Percentiles rank a stretch among this genome's conserved stretches.
Conservation (phyloP, 441 rosid species). For the Arabidopsis hybrid region DNA sequence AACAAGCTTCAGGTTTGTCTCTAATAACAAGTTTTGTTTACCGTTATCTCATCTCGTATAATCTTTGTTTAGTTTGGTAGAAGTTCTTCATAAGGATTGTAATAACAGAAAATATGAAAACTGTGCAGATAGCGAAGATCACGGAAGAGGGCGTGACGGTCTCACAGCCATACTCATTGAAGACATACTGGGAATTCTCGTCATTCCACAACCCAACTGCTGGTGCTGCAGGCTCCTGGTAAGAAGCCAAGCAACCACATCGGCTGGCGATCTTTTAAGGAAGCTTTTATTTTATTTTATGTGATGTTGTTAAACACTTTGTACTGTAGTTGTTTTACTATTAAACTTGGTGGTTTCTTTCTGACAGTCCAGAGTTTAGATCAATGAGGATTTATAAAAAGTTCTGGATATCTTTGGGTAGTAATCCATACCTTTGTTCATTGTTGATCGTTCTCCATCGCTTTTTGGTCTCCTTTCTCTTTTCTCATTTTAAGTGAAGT, state of each 20-base stretch:
- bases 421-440: background rate
- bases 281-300: background rate
- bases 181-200: conserved; percentile 84
- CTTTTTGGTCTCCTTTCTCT: too few species aligned
- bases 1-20: conserved; percentile 92
- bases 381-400: conserved; percentile 9
- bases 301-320: conserved; percentile 15
- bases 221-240: conserved; percentile 97
- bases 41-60: background rate
- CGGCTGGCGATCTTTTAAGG: conserved; percentile 1
- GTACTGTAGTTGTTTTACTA: conserved; percentile 23
- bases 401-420: conserved; percentile 5
- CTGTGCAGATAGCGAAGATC: conserved; percentile 86
- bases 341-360: conserved; percentile 15
- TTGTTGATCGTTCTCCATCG: too few species aligned
- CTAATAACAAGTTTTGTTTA: background rate
- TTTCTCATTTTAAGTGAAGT: too few species aligned
- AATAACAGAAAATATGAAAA: background rate
- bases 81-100: conserved; percentile 4
- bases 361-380: conserved; percentile 18
- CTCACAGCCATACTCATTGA: conserved; percentile 84
- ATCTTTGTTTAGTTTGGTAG: conserved; percentile 1
- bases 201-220: conserved; percentile 86
- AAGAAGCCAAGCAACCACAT: conserved; percentile 33
- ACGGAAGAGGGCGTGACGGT: conserved; percentile 89